Conservation (phyloP, 495 filamentous ascomycete species). For the Cryomyces antarcticus region DNA sequence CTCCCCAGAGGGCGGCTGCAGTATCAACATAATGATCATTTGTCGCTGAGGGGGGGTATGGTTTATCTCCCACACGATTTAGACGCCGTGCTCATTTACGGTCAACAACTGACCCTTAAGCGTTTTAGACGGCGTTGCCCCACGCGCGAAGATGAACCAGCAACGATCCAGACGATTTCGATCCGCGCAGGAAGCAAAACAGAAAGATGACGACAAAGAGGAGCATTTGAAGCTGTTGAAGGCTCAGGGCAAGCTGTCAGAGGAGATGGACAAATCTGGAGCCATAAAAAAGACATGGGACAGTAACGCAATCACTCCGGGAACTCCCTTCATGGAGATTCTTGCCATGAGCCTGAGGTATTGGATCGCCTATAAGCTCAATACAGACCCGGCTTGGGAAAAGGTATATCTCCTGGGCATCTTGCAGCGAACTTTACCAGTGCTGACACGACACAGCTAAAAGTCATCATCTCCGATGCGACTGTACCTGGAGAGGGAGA, state of each 20-base stretch:
- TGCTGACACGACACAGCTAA: slow-evolving; percentile 29
- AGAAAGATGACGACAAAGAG: slow-evolving; percentile 80
- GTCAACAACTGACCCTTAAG: slow-evolving; percentile 15
- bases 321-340: slow-evolving; percentile 97
- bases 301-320: slow-evolving; percentile 92
- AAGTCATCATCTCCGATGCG: slow-evolving; percentile 95
- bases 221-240: slow-evolving; percentile 66
- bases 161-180: slow-evolving; percentile 82
- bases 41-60: slow-evolving; percentile 7
- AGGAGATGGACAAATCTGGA: slow-evolving; percentile 37
- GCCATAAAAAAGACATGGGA: slow-evolving; percentile 87
- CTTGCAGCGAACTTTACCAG: no score
- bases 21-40: slow-evolving; percentile 3
- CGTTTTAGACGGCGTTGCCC: slow-evolving; percentile 66
- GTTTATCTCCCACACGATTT: slow-evolving; percentile 1
- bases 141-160: slow-evolving; percentile 93
- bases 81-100: neutral
- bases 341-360: slow-evolving; percentile 81
- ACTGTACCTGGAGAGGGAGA: slow-evolving; percentile 96
- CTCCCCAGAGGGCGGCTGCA: slow-evolving; percentile 5
- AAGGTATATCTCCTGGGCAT: slow-evolving; percentile 27
- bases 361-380: slow-evolving; percentile 92
- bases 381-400: slow-evolving; percentile 90
- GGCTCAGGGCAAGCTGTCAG: slow-evolving; percentile 26
- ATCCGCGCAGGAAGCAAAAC: slow-evolving; percentile 79